Conservation (phyloP, 2,329 filamentous ascomycete species). For the Fusarium miscanthi region DNA sequence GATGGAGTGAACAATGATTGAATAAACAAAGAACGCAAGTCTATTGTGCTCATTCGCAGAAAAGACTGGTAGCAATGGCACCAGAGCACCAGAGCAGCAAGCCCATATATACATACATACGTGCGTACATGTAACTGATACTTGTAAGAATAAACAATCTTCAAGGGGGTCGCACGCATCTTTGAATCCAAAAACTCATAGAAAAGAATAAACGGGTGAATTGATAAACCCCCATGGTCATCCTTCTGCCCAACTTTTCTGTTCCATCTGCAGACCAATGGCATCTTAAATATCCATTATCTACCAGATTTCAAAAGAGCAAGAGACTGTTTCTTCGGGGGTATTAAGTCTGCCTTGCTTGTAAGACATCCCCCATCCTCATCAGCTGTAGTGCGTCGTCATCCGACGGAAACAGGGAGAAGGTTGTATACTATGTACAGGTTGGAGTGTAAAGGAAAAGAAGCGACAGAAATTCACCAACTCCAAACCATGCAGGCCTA, state of each 20-base stretch:
- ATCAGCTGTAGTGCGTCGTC: conserved; percentile 8
- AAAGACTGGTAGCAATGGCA: conserved; percentile 16
- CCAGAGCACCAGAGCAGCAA: conserved; percentile 4
- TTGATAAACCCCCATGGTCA: conserved; percentile 25
- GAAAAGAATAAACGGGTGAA: conserved; percentile 14
- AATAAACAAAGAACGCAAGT: conserved; percentile 20
- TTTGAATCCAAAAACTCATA: conserved; percentile 19
- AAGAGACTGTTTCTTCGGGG: conserved; percentile 25
- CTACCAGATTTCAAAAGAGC: conserved; percentile 22
- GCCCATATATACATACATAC: conserved; percentile 19
- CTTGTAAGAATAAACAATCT: conserved; percentile 19
- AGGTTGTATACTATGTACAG: conserved; percentile 33
- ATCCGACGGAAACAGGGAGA: conserved; percentile 8
- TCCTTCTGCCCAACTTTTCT: conserved; percentile 29
- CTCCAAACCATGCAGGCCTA: conserved; percentile 41
- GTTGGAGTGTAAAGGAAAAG: conserved; percentile 17
- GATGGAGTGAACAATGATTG: background rate
- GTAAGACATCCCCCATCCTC: conserved; percentile 19
- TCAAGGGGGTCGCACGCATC: conserved; percentile 15
- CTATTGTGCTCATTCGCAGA: conserved; percentile 30
- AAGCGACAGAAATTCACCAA: conserved; percentile 36
- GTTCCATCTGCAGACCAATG: conserved; percentile 6
- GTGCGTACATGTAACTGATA: conserved; percentile 7
- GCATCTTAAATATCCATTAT: conserved; percentile 14
- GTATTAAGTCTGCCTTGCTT: conserved; percentile 37